These are phyloP conservation scores for Colletotrichum camelliae DNA, from an alignment of 2,329 filamentous ascomycete species.

Conservation along the genomic window DNA sequence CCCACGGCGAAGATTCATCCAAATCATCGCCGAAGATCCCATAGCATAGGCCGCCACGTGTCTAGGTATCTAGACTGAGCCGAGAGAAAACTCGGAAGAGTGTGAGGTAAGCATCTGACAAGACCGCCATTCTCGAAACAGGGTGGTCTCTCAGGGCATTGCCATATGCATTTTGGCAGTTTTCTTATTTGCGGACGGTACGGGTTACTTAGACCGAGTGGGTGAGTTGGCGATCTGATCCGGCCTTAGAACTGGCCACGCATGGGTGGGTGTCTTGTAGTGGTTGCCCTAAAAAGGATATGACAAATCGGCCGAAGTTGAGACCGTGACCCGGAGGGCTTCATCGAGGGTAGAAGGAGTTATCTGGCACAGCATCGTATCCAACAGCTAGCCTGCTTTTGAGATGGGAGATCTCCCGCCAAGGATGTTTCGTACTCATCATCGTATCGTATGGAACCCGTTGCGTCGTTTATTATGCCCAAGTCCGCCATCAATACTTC, in stretches of 20 bases:
- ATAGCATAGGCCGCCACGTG: not conserved
- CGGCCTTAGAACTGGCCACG: too few species aligned
- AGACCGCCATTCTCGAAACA: too few species aligned
- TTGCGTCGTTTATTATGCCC: too few species aligned
- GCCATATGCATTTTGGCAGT: accelerated
- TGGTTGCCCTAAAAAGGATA: too few species aligned
- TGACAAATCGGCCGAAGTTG: too few species aligned
- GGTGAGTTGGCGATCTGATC: too few species aligned
- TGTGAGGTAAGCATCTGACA: not conserved
- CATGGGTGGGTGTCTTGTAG: too few species aligned
- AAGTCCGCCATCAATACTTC: not conserved
- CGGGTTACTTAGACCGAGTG: too few species aligned
- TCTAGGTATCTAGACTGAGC: not conserved
- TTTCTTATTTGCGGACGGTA: not conserved
- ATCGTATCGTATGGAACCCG: too few species aligned
- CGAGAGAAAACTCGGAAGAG: not conserved
- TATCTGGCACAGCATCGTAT: not conserved
- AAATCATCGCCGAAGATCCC: not conserved
- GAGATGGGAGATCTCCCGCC: too few species aligned
- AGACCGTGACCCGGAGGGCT: not conserved
- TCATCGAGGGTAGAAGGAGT: accelerated
- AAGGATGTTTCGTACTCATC: too few species aligned
- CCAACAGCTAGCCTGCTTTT: too few species aligned
- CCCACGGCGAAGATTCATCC: accelerated
- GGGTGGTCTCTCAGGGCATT: not conserved